A percentile compares a stretch with the other conserved stretches of the same genome.
phyloP scores from a whole-genome alignment of 192 early-diverging fungal species.

The Funneliformis geosporum region DNA sequence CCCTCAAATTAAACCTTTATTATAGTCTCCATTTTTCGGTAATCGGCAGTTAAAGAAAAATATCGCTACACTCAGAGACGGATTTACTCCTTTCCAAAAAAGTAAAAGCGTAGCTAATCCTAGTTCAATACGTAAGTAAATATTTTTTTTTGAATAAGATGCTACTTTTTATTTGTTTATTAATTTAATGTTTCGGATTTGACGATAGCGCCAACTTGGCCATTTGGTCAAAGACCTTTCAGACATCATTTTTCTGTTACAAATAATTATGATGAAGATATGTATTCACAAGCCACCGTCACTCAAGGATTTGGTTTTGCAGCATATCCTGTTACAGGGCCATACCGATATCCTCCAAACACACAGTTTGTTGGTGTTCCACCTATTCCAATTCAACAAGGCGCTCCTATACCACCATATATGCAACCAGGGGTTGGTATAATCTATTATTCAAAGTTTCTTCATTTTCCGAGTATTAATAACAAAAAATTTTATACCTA shows the following conservation, averaged over 20 bases:
- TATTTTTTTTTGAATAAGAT: neutral
- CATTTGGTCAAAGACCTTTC: constrained; percentile 54
- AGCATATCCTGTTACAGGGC: constrained; percentile 37
- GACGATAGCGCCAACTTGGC: constrained; percentile 55
- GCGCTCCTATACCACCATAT: constrained; percentile 46
- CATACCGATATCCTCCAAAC: constrained; percentile 35
- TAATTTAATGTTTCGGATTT: constrained; percentile 5
- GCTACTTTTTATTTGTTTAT: neutral
- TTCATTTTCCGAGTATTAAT: neutral
- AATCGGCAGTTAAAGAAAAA: constrained; percentile 38
- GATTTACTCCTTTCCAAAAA: constrained; percentile 51
- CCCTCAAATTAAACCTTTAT: neutral
- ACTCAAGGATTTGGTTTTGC: constrained; percentile 44
- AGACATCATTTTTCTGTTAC: constrained; percentile 53
- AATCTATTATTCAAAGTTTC: neutral
- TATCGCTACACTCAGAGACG: constrained; percentile 37
- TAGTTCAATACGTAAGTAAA: constrained; percentile 41
- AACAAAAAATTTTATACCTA: neutral
- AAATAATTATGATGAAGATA: constrained; percentile 53
- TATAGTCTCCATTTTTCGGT: constrained; percentile 37
- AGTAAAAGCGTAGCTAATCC: constrained; percentile 41
- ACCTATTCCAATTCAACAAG: constrained; percentile 51
- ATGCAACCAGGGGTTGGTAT: constrained; percentile 47
- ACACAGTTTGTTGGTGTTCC: constrained; percentile 49
- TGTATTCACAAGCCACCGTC: constrained; percentile 44